Conservation (phyloP, 2,329 filamentous ascomycete genomes). For the Colletotrichum siamense region DNA sequence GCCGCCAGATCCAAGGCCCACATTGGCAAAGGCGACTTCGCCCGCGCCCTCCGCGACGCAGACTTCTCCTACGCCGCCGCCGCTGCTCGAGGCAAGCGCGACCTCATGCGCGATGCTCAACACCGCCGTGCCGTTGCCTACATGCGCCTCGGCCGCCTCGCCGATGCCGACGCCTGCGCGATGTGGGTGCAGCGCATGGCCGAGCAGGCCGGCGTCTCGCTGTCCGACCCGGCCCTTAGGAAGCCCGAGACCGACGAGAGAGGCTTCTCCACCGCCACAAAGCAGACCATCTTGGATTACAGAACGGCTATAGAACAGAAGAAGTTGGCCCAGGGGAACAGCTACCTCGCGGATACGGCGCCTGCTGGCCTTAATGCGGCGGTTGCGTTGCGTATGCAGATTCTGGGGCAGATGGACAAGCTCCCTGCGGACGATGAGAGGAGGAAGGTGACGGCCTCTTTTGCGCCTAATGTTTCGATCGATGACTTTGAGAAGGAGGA, state of each 20-base stretch:
- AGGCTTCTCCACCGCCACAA: slow-evolving; percentile 53
- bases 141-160: slow-evolving; percentile 72
- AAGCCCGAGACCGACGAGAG: slow-evolving; percentile 45
- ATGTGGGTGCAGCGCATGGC: slow-evolving; percentile 56
- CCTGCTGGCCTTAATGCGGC: slow-evolving; percentile 43
- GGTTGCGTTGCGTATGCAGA: slow-evolving; percentile 51
- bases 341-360: background rate
- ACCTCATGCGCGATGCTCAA: slow-evolving; percentile 81
- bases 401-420: slow-evolving; percentile 48
- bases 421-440: slow-evolving; percentile 49
- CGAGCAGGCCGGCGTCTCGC: slow-evolving; percentile 38
- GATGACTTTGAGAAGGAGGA: slow-evolving; percentile 5
- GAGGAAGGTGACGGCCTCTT: slow-evolving; percentile 47
- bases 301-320: slow-evolving; percentile 32
- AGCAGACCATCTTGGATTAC: slow-evolving; percentile 32
- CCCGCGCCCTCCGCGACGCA: slow-evolving; percentile 72
- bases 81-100: slow-evolving; percentile 71
- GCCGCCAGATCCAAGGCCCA: slow-evolving; percentile 83
- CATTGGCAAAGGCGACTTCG: slow-evolving; percentile 65
- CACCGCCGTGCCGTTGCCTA: slow-evolving; percentile 79
- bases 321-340: slow-evolving; percentile 19
- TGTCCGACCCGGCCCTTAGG: slow-evolving; percentile 33
- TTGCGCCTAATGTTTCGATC: slow-evolving; percentile 16
- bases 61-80: slow-evolving; percentile 69
- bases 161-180: slow-evolving; percentile 77